Conservation (phyloP, 805 yeast genomes). For the Ogataea paradorogensis region DNA sequence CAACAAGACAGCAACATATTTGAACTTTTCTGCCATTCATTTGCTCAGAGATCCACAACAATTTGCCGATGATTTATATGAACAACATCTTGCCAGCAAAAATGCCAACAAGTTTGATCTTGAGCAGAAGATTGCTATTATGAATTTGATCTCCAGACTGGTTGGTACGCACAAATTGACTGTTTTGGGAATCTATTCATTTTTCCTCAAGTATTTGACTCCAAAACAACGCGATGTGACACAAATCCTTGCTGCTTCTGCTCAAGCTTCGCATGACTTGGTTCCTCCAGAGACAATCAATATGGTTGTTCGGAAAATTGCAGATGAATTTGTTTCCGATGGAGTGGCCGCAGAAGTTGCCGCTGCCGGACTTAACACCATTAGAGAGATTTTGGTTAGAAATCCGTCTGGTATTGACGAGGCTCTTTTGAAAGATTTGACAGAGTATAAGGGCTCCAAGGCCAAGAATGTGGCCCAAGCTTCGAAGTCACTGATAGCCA, state of each 20-base stretch:
- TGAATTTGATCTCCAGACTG: slow-evolving; percentile 83
- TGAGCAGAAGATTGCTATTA: slow-evolving; percentile 84
- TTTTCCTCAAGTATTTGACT: slow-evolving; percentile 81
- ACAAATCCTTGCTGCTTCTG: slow-evolving; percentile 93
- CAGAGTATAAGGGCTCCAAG: slow-evolving; percentile 89
- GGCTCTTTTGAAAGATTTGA: slow-evolving; percentile 81
- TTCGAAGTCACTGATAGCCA: slow-evolving; percentile 78
- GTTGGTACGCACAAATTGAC: slow-evolving; percentile 94
- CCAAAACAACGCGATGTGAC: slow-evolving; percentile 96
- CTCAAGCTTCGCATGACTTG: slow-evolving; percentile 94
- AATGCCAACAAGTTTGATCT: slow-evolving; percentile 68
- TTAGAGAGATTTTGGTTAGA: slow-evolving; percentile 87
- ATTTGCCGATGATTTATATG: slow-evolving; percentile 83
- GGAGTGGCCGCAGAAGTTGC: slow-evolving; percentile 99
- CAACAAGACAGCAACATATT: slow-evolving; percentile 58
- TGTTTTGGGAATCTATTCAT: slow-evolving; percentile 85
- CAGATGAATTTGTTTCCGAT: slow-evolving; percentile 96
- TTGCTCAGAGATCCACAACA: slow-evolving; percentile 96
- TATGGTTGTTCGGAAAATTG: slow-evolving; percentile 83
- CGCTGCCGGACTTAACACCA: slow-evolving; percentile 95
- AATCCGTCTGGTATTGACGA: slow-evolving; percentile 94
- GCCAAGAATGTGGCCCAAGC: slow-evolving; percentile 94
- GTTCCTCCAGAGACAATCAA: slow-evolving; percentile 92
- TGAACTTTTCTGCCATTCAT: slow-evolving; percentile 94
- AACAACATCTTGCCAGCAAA: slow-evolving; percentile 67